Evolutionary conservation across 2,329 filamentous ascomycete species (phyloP), one percentile per base, ranked within the genome.

Genomic region (Fusarium decemcellulare): DNA sequence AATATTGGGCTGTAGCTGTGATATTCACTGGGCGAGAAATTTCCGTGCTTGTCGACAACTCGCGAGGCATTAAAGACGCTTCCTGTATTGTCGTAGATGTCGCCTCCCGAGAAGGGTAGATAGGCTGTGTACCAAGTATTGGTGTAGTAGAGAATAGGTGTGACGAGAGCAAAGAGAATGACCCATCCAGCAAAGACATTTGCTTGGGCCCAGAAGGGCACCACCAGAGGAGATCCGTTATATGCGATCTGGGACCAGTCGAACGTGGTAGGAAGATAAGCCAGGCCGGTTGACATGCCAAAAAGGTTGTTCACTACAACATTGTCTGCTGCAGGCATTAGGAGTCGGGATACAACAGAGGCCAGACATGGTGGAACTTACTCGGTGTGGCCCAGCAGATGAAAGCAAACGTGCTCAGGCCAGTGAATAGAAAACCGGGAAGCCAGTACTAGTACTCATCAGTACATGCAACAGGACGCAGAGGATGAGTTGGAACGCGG

Each of bases 221-320:
- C 62, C 7, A 68, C 62, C 0, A 68, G 63, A 5, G 65, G 65
- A 1, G 65, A 65, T 4, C 65, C 65, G 12, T 65, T 47, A 39
- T 68, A 68, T 6, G 62, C 65, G 23, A 68, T 55, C 14, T 68
- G 65, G 2, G 63, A 65, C 65, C 65, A 68, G 59, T 68, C 65
- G 6, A 68, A 59, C 0, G 65, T 65, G 2, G 60, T 27, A 4
- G 65, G 65, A 3, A 68, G 54, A 11, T 65, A 62, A 3, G 59
- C 62, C 23, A 68, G 36, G 2, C 65, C 65, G 2, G 65, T 68
- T 0, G 65, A 57, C 47, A 65, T 65, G 12, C 65, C 65, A 50
- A 68, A 68, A 12, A 68, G 51, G 12, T 68, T 65, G 11, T 68
- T 68, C 7, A 68, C 62, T 2, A 65, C 37, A 2, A 65, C 36